Evolutionary conservation across 495 filamentous ascomycete species (phyloP).

Genomic region (Friedmanniomyces simplex): DNA sequence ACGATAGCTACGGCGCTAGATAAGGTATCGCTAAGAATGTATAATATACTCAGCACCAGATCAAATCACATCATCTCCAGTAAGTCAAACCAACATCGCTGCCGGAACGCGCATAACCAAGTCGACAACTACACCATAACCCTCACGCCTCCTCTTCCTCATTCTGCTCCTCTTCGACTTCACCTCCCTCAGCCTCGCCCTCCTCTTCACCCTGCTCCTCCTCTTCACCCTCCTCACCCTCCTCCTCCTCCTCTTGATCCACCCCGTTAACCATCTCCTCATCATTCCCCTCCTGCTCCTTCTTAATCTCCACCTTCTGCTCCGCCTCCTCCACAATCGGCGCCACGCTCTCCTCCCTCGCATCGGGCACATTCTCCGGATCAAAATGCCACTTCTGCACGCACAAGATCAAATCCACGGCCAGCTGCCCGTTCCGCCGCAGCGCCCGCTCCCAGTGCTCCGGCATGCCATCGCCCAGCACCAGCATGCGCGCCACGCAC

Average conservation of each 20-base stretch:
- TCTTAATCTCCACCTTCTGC: slow-evolving; percentile 25
- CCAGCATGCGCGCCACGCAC: slow-evolving; percentile 34
- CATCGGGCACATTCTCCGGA: slow-evolving; percentile 34
- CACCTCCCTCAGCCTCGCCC: not conserved
- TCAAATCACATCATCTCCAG: not conserved
- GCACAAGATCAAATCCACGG: slow-evolving; percentile 38
- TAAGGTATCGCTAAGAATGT: not conserved
- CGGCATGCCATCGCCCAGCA: slow-evolving; percentile 33
- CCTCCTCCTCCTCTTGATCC: slow-evolving; percentile 4
- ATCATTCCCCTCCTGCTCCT: slow-evolving; percentile 16
- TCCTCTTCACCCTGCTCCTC: not conserved
- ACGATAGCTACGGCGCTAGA: not conserved
- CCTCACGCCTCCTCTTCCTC: not conserved
- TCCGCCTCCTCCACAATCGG: slow-evolving; percentile 24
- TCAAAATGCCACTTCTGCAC: slow-evolving; percentile 41
- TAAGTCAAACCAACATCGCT: not conserved
- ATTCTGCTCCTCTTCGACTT: not conserved
- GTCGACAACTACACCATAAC: not conserved
- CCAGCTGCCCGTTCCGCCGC: slow-evolving; percentile 39
- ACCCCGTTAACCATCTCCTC: not conserved
- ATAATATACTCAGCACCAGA: not conserved
- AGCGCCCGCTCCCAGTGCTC: slow-evolving; percentile 41
- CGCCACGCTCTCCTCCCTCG: slow-evolving; percentile 31
- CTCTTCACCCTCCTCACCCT: not conserved
- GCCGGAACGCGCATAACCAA: not conserved